Evolutionary conservation across 192 early-diverging fungal species (phyloP).

Genomic region (Geranomyces variabilis): DNA sequence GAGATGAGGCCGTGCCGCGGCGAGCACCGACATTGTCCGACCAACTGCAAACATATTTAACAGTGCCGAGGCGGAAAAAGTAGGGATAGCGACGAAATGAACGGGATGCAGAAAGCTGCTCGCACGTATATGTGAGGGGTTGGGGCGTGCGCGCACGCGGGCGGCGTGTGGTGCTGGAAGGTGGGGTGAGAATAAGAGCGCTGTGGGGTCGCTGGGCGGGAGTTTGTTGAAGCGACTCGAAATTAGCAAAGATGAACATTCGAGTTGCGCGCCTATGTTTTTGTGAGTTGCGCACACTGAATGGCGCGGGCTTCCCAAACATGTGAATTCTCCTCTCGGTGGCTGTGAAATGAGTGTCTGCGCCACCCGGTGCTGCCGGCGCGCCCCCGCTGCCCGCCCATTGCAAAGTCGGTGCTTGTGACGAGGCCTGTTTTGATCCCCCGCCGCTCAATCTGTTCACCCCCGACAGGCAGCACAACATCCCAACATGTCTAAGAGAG

Average conservation of each 20-base stretch:
- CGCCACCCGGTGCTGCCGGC: too few species aligned
- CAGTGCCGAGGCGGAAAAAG: too few species aligned
- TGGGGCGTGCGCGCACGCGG: too few species aligned
- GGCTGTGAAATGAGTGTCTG: not conserved
- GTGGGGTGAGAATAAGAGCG: not conserved
- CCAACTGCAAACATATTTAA: not conserved
- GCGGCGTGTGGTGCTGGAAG: not conserved
- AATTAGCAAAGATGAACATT: too few species aligned
- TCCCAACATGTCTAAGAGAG: constrained; percentile 33
- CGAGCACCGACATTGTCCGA: not conserved
- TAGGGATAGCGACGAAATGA: too few species aligned
- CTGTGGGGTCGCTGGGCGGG: too few species aligned
- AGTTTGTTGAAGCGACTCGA: too few species aligned
- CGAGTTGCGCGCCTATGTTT: too few species aligned
- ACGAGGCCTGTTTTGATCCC: not conserved
- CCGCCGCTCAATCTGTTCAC: not conserved
- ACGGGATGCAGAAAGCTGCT: too few species aligned
- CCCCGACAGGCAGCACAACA: not conserved
- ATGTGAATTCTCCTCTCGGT: not conserved
- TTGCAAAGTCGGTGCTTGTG: not conserved
- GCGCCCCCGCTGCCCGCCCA: not conserved
- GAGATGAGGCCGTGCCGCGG: not conserved
- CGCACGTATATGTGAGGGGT: too few species aligned
- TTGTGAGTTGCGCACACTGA: too few species aligned
- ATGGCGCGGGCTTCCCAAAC: too few species aligned